Evolutionary conservation across 1,139 yeast genomes (phyloP).

Genomic region (Neolecta irregularis): DNA sequence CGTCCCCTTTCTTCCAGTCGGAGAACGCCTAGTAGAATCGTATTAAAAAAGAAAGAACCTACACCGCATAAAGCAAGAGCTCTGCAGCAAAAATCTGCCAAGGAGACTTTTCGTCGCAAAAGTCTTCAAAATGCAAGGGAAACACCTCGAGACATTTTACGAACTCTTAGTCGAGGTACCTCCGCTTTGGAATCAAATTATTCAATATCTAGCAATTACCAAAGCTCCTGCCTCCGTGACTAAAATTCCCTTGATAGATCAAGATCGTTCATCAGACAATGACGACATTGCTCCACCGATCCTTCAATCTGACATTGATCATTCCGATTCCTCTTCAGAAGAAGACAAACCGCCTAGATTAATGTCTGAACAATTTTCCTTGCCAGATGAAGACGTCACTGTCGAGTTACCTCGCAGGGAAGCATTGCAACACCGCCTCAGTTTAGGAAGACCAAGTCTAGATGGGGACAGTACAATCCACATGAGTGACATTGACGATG

Average conservation of each 20-base stretch:
- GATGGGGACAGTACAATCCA: too few relatives aligned
- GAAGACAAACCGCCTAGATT: neutral
- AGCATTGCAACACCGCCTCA: too few relatives aligned
- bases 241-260: neutral
- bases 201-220: neutral
- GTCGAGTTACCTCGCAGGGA: too few relatives aligned
- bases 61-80: slow-evolving; percentile 2
- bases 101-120: too few relatives aligned
- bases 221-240: neutral
- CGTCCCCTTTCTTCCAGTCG: too few relatives aligned
- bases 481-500: too few relatives aligned
- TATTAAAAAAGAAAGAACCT: neutral
- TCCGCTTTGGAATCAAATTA: neutral
- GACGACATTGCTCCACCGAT: neutral
- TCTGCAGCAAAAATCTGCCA: neutral
- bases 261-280: neutral
- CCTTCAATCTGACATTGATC: neutral
- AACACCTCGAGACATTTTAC: neutral
- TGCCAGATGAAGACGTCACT: too few relatives aligned
- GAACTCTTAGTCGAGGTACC: slow-evolving; percentile 1
- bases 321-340: neutral
- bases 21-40: neutral
- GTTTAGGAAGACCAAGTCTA: too few relatives aligned
- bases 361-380: too few relatives aligned
- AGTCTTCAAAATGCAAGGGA: neutral